These are phyloP conservation scores for Coleophoma cylindrospora DNA, from an alignment of 2,329 filamentous ascomycete genomes.

Conservation along the genomic window DNA sequence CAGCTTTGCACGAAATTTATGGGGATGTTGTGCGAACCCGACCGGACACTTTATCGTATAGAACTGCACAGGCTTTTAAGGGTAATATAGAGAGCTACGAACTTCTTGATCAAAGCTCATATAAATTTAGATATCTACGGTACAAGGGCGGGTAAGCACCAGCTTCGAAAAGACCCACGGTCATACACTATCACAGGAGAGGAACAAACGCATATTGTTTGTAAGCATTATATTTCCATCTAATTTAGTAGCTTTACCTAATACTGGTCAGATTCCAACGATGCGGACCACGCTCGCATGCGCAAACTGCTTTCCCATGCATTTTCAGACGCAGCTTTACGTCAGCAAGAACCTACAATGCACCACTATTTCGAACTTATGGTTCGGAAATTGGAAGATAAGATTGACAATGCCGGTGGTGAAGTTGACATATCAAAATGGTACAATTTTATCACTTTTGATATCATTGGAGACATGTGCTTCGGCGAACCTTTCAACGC, in stretches of 20 bases:
- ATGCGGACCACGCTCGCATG: conserved; percentile 15
- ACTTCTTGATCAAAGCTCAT: background rate
- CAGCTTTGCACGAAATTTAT: background rate
- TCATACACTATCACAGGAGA: background rate
- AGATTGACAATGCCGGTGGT: background rate
- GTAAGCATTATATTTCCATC: background rate
- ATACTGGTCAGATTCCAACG: background rate
- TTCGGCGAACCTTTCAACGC: background rate
- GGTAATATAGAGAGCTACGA: background rate
- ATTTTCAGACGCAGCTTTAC: conserved; percentile 22
- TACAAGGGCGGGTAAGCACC: background rate
- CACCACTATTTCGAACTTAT: background rate
- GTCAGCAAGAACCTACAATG: conserved; percentile 19
- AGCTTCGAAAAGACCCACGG: background rate
- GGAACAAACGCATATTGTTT: background rate
- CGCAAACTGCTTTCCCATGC: conserved; percentile 19
- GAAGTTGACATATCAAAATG: background rate
- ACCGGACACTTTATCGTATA: background rate
- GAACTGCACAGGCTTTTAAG: background rate
- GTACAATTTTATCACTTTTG: background rate
- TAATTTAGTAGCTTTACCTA: background rate
- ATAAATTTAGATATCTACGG: background rate
- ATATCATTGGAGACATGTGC: background rate
- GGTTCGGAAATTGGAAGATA: background rate
- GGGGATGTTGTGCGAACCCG: background rate